Evolutionary conservation across 441 rosid species (phyloP).

Genomic region (Populus hybrid): DNA sequence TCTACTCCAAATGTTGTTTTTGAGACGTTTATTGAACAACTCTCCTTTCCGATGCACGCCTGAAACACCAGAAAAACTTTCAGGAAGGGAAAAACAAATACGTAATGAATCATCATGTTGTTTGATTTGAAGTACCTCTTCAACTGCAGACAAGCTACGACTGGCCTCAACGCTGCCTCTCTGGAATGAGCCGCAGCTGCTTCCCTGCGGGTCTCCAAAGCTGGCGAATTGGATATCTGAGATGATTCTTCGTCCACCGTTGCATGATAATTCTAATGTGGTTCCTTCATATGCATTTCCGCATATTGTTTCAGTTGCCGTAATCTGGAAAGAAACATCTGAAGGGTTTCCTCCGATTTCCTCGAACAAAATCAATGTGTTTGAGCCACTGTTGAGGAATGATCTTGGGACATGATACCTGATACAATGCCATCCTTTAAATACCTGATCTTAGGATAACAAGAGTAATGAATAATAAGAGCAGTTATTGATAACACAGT

Average conservation of each 20-base stretch:
- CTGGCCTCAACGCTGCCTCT: slow-evolving; percentile 16
- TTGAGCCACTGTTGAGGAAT: slow-evolving; percentile 55
- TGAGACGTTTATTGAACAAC: slow-evolving; percentile 31
- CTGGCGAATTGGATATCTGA: slow-evolving; percentile 69
- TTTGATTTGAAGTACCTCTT: slow-evolving; percentile 1
- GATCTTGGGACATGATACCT: slow-evolving; percentile 84
- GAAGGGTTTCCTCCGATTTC: slow-evolving; percentile 82
- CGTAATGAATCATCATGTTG: not conserved
- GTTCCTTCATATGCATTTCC: slow-evolving; percentile 67
- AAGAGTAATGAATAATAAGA: too few relatives aligned
- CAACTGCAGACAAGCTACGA: not conserved
- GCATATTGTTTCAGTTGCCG: slow-evolving; percentile 58
- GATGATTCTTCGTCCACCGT: slow-evolving; percentile 43
- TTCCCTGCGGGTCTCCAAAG: slow-evolving; percentile 70
- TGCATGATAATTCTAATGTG: slow-evolving; percentile 51
- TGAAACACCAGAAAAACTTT: not conserved
- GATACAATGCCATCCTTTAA: not conserved
- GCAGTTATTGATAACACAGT: not conserved
- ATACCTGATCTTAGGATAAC: too few relatives aligned
- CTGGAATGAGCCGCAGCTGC: slow-evolving; percentile 58
- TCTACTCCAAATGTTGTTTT: slow-evolving; percentile 35
- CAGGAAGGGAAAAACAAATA: not conserved
- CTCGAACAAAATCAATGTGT: slow-evolving; percentile 70
- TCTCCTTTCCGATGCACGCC: slow-evolving; percentile 50
- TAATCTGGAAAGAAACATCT: slow-evolving; percentile 55